Conservation (phyloP, 352 stramenopile genomes). For the Phytophthora uliginosa region DNA sequence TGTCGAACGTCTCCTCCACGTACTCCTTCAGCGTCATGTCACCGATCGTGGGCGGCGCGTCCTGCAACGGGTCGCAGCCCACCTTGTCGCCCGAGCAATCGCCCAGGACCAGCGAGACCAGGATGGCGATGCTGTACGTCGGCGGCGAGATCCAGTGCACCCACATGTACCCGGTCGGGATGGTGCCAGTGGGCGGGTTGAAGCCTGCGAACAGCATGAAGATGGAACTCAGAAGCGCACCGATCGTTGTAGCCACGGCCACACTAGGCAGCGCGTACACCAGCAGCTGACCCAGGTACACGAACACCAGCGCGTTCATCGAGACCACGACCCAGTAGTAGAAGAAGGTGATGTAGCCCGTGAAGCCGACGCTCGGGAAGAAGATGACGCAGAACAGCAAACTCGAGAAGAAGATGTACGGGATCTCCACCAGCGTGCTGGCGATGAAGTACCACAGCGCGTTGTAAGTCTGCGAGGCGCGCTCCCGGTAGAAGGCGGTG, state of each 20-base stretch:
- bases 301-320: slow-evolving; percentile 57
- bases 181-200: slow-evolving; percentile 55
- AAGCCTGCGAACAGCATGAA: slow-evolving; percentile 70
- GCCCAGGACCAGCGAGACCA: slow-evolving; percentile 47
- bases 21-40: slow-evolving; percentile 60
- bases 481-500: no score
- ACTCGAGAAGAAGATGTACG: no score
- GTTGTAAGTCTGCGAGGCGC: no score
- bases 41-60: slow-evolving; percentile 8
- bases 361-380: no score
- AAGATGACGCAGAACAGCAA: no score
- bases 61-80: slow-evolving; percentile 41
- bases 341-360: no score
- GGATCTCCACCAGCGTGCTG: no score
- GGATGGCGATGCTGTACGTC: slow-evolving; percentile 54
- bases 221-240: slow-evolving; percentile 54
- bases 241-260: slow-evolving; percentile 44
- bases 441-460: no score
- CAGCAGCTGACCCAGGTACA: slow-evolving; percentile 51
- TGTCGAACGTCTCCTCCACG: slow-evolving; percentile 56
- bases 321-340: no score
- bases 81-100: slow-evolving; percentile 41
- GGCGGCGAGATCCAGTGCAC: slow-evolving; percentile 64
- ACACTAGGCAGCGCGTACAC: slow-evolving; percentile 40
- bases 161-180: slow-evolving; percentile 67